These are phyloP conservation scores for Amanita rimosa DNA, from an alignment of 768 basidiomycete genomes.

Conservation along the genomic window DNA sequence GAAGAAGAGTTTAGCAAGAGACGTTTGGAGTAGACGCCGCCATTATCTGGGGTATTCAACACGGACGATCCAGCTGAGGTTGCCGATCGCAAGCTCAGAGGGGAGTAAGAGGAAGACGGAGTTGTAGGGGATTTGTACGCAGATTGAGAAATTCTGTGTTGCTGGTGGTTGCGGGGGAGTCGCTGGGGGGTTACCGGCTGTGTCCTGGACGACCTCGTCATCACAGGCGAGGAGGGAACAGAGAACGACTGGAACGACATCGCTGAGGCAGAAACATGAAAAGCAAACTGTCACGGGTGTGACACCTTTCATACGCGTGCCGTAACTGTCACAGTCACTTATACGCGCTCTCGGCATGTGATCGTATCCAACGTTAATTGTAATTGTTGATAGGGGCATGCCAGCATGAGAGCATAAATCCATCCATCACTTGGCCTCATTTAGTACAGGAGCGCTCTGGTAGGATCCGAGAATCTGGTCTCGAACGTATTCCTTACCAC, in stretches of 20 bases:
- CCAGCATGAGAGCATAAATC: neutral
- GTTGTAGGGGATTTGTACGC: conserved; percentile 49
- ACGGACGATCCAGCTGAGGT: conserved; percentile 41
- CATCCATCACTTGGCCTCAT: neutral
- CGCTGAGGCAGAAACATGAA: conserved; percentile 9
- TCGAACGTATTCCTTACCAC: neutral
- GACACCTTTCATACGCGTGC: conserved; percentile 7
- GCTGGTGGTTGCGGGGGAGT: conserved; percentile 29
- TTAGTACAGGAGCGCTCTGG: neutral
- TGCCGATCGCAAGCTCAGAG: conserved; percentile 56
- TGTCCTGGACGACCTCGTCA: conserved; percentile 27
- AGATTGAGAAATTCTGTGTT: conserved; percentile 31
- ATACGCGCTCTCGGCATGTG: conserved; percentile 3
- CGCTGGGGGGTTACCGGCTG: conserved; percentile 61
- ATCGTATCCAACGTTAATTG: neutral
- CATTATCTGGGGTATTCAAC: conserved; percentile 50
- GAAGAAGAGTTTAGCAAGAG: conserved; percentile 25
- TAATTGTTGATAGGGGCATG: neutral
- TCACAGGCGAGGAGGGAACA: conserved; percentile 35
- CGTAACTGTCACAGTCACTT: conserved; percentile 3
- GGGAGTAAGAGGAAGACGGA: conserved; percentile 60
- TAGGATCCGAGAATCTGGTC: neutral
- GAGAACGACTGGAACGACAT: conserved; percentile 23
- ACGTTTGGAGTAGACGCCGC: conserved; percentile 26
- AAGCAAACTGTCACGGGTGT: conserved; percentile 6